Evolutionary conservation across 345 rosid genomes (phyloP).

Genomic region (Rubroshorea leprosula): DNA sequence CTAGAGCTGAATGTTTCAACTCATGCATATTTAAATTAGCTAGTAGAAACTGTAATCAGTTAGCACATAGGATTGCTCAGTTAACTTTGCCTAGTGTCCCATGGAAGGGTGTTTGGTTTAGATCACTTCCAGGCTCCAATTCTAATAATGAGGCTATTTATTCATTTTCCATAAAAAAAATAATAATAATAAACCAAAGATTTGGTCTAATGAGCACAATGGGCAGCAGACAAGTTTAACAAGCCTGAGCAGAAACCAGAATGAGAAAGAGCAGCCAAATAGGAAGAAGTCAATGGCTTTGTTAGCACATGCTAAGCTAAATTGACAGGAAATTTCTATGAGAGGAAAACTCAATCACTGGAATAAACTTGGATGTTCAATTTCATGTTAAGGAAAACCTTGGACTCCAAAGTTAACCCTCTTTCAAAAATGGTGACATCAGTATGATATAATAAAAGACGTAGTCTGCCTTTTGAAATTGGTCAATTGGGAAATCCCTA

Average conservation of each 20-base stretch:
- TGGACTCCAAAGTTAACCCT: not conserved
- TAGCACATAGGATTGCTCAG: no score
- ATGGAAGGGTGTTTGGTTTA: no score
- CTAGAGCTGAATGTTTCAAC: no score
- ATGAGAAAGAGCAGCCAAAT: no score
- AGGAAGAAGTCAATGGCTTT: not conserved
- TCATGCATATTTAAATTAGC: no score
- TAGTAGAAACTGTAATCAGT: no score
- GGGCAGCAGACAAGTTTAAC: not conserved
- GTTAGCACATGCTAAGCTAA: not conserved
- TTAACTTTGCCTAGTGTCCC: no score
- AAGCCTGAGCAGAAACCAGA: no score
- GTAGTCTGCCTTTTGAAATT: not conserved
- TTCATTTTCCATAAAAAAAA: no score
- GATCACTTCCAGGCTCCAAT: no score
- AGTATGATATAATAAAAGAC: not conserved
- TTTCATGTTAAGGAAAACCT: not conserved
- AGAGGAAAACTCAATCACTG: not conserved
- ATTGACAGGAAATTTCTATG: not conserved
- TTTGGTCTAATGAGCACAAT: not conserved
- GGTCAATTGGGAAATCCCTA: not conserved
- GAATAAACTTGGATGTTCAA: not conserved
- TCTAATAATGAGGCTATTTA: no score
- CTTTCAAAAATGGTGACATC: constrained; percentile 3
- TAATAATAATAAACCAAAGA: not conserved